Conservation (phyloP, 1,139 yeast species). For the Yamadazyma mexicana region DNA sequence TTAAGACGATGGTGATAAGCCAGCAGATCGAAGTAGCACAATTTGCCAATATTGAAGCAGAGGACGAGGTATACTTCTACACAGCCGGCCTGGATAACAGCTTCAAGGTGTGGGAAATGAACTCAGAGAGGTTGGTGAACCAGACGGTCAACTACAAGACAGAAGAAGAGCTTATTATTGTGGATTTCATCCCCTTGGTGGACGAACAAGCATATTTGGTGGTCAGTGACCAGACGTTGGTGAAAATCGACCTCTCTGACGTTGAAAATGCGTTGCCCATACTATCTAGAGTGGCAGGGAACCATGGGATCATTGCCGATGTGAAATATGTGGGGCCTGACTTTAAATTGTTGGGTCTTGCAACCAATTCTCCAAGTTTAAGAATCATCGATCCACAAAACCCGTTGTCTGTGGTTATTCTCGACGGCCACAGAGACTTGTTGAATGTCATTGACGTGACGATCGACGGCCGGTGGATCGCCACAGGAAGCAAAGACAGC, state of each 20-base stretch:
- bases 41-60: constrained; percentile 42
- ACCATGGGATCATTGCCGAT: constrained; percentile 95
- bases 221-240: constrained; percentile 81
- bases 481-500: constrained; percentile 90
- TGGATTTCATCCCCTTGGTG: constrained; percentile 48
- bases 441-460: constrained; percentile 79
- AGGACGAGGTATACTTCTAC: constrained; percentile 40
- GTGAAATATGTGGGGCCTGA: constrained; percentile 73
- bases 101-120: constrained; percentile 60
- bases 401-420: constrained; percentile 63
- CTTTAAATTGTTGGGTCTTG: constrained; percentile 63
- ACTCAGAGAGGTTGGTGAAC: constrained; percentile 38
- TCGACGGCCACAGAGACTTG: constrained; percentile 83
- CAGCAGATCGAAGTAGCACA: constrained; percentile 86
- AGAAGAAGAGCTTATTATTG: constrained; percentile 67
- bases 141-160: constrained; percentile 48
- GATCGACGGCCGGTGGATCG: constrained; percentile 82
- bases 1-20: constrained; percentile 67
- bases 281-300: constrained; percentile 72
- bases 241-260: constrained; percentile 44
- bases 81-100: constrained; percentile 84
- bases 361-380: constrained; percentile 92
- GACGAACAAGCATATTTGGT: constrained; percentile 40
- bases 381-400: constrained; percentile 60
- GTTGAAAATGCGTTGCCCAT: constrained; percentile 36